Evolutionary conservation across 2,329 filamentous ascomycete species (phyloP), one percentile per base, ranked within the genome.

Genomic region (Zymoseptoria pseudotritici): DNA sequence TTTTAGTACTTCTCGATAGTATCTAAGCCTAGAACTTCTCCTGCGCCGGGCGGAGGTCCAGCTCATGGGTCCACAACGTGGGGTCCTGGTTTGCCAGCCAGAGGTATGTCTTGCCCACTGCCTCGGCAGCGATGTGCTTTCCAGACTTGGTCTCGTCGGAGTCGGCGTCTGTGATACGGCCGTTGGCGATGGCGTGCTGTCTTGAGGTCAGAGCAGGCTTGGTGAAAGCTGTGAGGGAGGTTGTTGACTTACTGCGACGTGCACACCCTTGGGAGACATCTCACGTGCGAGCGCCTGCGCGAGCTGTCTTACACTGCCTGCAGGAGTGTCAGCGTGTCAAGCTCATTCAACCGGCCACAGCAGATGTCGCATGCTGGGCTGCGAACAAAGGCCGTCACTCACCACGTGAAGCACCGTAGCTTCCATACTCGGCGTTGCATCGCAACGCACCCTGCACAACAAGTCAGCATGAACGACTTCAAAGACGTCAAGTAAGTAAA

Each of bases 61-160:
- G 65, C 68, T 82, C 79, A 70, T 81, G 78, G 3, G 49, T 46
- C 79, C 78, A 82, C 52, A 82, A 62, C 53, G 77, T 78, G n/a
- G 78, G 77, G 60, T 74, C 73, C 66, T 80, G 79, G 63, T 79
- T 70, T 61, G 74, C 71, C 63, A 82, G 70, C 75, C 77, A 83
- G 8, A 84, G 65, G 69, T 85, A 84, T 2, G 80, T 80, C 71
- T 80, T 79, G 2, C 82, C 82, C 3, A 85, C 81, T 24, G 80
- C 81, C 68, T 85, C 81, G 0, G 81, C 81, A 55, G 79, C 80
- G 74, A 85, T 85, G 59, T 78, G 80, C 75, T 82, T 82, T 2
- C 82, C 82, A 0, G 66, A 75, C 65, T 73, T 72, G 50, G 77
- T 76, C 26, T 78, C 78, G 58, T 80, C 77, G 0, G 76, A 77